Conservation (phyloP, 2,329 filamentous ascomycete genomes). For the Monosporascus sp. region DNA sequence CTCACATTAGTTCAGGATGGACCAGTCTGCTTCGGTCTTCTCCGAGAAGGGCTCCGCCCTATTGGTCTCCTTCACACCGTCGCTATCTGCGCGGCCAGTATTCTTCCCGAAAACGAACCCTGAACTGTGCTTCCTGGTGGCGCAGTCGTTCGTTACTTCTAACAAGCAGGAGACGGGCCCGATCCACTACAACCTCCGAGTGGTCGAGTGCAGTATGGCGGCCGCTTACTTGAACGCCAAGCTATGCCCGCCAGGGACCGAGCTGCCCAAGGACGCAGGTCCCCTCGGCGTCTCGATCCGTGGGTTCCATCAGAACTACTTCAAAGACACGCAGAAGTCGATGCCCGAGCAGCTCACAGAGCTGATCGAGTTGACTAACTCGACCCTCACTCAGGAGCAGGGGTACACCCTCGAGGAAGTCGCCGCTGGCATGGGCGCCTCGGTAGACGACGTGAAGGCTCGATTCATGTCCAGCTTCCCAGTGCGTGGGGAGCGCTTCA, state of each 20-base stretch:
- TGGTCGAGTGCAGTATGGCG: slow-evolving; percentile 91
- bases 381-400: slow-evolving; percentile 69
- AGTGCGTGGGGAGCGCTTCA: slow-evolving; percentile 81
- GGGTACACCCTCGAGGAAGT: slow-evolving; percentile 90
- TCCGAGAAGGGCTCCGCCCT: slow-evolving; percentile 80
- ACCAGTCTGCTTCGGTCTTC: slow-evolving; percentile 94
- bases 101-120: slow-evolving; percentile 76
- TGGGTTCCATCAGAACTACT: slow-evolving; percentile 82
- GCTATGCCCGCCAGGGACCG: slow-evolving; percentile 50
- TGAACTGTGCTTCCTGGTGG: slow-evolving; percentile 86
- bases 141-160: slow-evolving; percentile 87
- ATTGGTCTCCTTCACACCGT: slow-evolving; percentile 84
- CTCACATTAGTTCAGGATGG: slow-evolving; percentile 61
- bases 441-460: slow-evolving; percentile 65
- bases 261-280: slow-evolving; percentile 70
- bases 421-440: slow-evolving; percentile 63
- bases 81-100: slow-evolving; percentile 70
- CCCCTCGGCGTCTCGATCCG: slow-evolving; percentile 79
- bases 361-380: slow-evolving; percentile 64
- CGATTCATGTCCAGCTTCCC: slow-evolving; percentile 85
- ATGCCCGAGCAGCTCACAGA: slow-evolving; percentile 66
- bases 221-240: slow-evolving; percentile 62
- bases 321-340: slow-evolving; percentile 48
- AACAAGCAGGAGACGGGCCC: slow-evolving; percentile 94
- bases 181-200: slow-evolving; percentile 92